Base-by-base conservation (phyloP, 192 early-diverging fungal species). In the Backusella sp. region DNA sequence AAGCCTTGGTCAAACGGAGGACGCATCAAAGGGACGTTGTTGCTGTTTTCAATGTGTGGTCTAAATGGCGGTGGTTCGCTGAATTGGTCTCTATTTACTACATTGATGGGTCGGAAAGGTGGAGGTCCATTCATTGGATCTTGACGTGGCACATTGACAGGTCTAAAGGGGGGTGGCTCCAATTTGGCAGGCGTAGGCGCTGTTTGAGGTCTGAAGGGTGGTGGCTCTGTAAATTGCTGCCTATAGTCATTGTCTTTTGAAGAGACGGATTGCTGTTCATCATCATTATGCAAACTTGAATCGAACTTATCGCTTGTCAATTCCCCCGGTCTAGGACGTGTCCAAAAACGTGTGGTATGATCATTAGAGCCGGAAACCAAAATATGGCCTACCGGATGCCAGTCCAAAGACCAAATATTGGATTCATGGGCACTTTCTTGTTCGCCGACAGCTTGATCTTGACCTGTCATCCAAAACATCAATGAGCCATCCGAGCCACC, bases 331-430 rank as follows among this genome's bases (percentile, higher is more conserved):
- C 98, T 86, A 37, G 95, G 94, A 28, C 97, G 86, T 21, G 94
- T 93, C 97, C 97, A 99, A 78, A 98, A 98, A 28, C 94, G 90
- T 12, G 97, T 98, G 0, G 96, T 93, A 72, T 97, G 94, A 79
- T 99, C 98, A 74, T 98, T 99, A 21, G 94, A 96, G 32, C 96
- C 96, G 0, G 95, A 93, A 0, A 94, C 95, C 26, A 99, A 84
- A 7, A 98, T 89, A 79, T 99, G 98, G 7, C 98, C 98, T 68
- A 95, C 83, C 9, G 98, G 98, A 83, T 99, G 97, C 95, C 96
- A 99, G 74, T 97, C 97, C 17, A 99, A 77, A 11, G 96, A 92
- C 94, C 97, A 99, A 35, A 98, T 90, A 56, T 94, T 91, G 26
- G 91, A 93, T 23, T 92, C 93, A 76, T 98, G 96, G 0, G 96